phyloP scores from a whole-genome alignment of 768 basidiomycete species.

The Lentinula boryana region DNA sequence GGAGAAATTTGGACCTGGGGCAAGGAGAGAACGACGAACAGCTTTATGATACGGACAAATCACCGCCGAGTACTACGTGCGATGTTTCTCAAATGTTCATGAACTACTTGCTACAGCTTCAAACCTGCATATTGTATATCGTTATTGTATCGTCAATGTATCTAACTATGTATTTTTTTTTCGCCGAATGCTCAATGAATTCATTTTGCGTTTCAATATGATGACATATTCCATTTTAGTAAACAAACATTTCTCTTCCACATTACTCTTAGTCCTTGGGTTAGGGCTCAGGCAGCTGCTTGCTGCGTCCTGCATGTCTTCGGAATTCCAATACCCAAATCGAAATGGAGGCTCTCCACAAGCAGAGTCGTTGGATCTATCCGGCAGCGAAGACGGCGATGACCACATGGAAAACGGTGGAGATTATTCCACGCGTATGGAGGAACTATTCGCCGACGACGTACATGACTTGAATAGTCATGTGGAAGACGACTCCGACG shows the following conservation, averaged over 20 bases:
- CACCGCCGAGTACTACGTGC: not conserved
- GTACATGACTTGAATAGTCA: slow-evolving; percentile 25
- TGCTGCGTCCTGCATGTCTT: not conserved
- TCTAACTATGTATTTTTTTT: not conserved
- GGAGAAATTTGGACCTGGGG: slow-evolving; percentile 69
- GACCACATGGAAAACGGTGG: slow-evolving; percentile 33
- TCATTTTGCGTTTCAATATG: not conserved
- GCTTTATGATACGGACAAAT: slow-evolving; percentile 15
- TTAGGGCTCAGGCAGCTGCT: not conserved
- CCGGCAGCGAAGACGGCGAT: slow-evolving; percentile 34
- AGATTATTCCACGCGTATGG: slow-evolving; percentile 65
- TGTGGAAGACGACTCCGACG: slow-evolving; percentile 36
- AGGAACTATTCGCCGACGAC: slow-evolving; percentile 51
- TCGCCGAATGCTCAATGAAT: not conserved
- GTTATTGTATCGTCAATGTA: not conserved
- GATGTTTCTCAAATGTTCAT: not conserved
- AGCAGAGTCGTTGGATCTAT: slow-evolving; percentile 20
- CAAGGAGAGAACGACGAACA: slow-evolving; percentile 43
- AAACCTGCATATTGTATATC: not conserved
- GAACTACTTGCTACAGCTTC: not conserved
- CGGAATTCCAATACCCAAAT: not conserved
- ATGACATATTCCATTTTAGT: not conserved
- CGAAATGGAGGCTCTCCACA: not conserved
- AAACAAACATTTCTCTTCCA: not conserved
- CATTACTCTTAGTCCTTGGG: not conserved